phyloP scores from a whole-genome alignment of 108 stramenopile species.

The Cyclotella sp. region DNA sequence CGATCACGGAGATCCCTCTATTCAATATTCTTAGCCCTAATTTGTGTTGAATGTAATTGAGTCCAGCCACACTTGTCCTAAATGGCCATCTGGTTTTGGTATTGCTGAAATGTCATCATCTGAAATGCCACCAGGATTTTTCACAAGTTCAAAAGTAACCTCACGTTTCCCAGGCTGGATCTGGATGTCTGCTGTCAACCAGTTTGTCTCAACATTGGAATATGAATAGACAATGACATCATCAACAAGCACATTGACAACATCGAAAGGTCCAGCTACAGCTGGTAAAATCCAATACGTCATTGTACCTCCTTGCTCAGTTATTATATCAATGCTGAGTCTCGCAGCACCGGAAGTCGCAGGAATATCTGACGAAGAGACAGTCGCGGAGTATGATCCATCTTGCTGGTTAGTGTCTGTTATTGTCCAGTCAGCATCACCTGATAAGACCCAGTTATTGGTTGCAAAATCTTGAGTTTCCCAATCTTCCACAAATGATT shows the following conservation, averaged over 20 bases:
- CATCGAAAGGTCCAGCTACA: constrained; percentile 35
- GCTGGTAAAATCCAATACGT: constrained; percentile 27
- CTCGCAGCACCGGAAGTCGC: constrained; percentile 23
- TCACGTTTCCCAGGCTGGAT: constrained; percentile 53
- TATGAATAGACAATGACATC: constrained; percentile 21
- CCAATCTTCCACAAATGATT: constrained; percentile 38
- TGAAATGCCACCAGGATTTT: constrained; percentile 43
- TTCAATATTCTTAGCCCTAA: neutral
- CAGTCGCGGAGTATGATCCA: constrained; percentile 43
- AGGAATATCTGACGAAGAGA: constrained; percentile 25
- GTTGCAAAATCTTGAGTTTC: constrained; percentile 46
- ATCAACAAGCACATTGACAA: constrained; percentile 35
- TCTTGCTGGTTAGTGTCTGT: constrained; percentile 27
- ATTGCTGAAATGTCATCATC: constrained; percentile 24
- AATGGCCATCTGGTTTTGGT: constrained; percentile 20
- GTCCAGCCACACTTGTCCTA: constrained; percentile 50
- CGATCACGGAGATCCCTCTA: neutral
- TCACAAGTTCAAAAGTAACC: constrained; percentile 40
- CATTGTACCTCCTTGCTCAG: constrained; percentile 45
- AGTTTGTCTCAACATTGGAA: constrained; percentile 23
- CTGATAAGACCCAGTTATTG: constrained; percentile 41
- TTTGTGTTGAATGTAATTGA: constrained; percentile 36
- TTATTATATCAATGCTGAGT: constrained; percentile 54
- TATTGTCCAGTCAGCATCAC: constrained; percentile 48
- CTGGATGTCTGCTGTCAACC: constrained; percentile 21